Conservation (phyloP, 2,329 filamentous ascomycete genomes). For the Cladophialophora exuberans region DNA sequence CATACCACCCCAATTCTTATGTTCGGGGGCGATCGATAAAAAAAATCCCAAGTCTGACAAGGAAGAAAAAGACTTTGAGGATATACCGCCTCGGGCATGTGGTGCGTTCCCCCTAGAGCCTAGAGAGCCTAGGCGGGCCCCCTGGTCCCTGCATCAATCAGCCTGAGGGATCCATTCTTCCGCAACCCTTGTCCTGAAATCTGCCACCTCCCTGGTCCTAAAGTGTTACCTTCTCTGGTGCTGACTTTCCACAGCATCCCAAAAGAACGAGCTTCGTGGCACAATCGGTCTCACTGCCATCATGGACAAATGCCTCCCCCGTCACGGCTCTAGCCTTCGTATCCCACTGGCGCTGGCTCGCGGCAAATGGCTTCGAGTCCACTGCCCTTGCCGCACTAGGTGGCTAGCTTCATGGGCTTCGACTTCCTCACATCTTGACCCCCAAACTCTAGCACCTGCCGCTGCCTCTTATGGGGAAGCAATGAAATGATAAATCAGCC, state of each 20-base stretch:
- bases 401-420: conserved; percentile 6
- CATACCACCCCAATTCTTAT: no score
- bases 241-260: neutral
- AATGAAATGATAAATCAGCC: conserved; percentile 10
- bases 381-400: conserved; percentile 2
- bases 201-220: neutral
- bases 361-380: conserved; percentile 6
- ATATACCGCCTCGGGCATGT: no score
- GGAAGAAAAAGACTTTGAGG: no score
- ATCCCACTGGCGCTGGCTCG: no score
- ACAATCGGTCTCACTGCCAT: conserved; percentile 12
- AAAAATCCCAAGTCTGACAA: no score
- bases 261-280: conserved; percentile 6
- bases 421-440: conserved; percentile 7
- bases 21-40: no score
- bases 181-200: neutral
- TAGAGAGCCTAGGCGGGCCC: no score
- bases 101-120: no score
- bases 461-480: conserved; percentile 2
- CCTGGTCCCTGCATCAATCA: neutral
- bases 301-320: conserved; percentile 2
- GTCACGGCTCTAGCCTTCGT: conserved; percentile 14
- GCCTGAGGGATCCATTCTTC: no score
- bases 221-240: neutral
- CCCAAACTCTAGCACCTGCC: no score